These are phyloP conservation scores for Cutaneotrichosporon spelunceum DNA, from an alignment of 1,284 basidiomycete species.

Conservation along the genomic window DNA sequence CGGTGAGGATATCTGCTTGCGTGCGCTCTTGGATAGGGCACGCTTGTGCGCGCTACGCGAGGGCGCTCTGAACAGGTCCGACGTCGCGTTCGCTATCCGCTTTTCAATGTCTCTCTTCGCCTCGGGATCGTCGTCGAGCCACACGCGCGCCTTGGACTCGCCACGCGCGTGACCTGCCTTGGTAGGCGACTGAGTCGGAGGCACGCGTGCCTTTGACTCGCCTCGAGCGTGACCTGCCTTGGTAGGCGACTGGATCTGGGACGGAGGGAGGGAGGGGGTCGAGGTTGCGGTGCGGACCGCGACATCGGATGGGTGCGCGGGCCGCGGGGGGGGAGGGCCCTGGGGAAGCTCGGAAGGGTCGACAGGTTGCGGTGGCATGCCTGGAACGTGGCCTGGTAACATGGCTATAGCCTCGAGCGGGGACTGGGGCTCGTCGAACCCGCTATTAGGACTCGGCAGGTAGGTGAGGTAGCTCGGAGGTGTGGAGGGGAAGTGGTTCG, in stretches of 20 bases:
- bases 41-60: conserved; percentile 27
- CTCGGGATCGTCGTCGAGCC: conserved; percentile 35
- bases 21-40: conserved; percentile 17
- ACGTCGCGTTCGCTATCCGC: conserved; percentile 46
- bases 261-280: not conserved
- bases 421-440: not conserved
- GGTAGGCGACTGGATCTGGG: conserved; percentile 1
- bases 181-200: conserved; percentile 1
- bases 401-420: not conserved
- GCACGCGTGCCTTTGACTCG: no score
- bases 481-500: not conserved
- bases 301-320: conserved; percentile 12
- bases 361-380: conserved; percentile 9
- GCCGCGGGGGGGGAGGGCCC: conserved; percentile 19
- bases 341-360: conserved; percentile 15
- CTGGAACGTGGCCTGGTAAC: not conserved
- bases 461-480: not conserved
- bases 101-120: conserved; percentile 45
- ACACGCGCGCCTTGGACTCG: conserved; percentile 10
- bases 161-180: conserved; percentile 1
- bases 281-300: not conserved
- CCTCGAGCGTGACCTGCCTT: not conserved
- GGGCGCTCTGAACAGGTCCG: conserved; percentile 41
- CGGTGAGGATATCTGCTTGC: conserved; percentile 37
- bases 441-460: not conserved